Percentiles rank a stretch among this genome's conserved stretches.
Evolutionary conservation across 1,139 yeast genomes (phyloP).

Genomic region (Yamadazyma pseudoaaseri): DNA sequence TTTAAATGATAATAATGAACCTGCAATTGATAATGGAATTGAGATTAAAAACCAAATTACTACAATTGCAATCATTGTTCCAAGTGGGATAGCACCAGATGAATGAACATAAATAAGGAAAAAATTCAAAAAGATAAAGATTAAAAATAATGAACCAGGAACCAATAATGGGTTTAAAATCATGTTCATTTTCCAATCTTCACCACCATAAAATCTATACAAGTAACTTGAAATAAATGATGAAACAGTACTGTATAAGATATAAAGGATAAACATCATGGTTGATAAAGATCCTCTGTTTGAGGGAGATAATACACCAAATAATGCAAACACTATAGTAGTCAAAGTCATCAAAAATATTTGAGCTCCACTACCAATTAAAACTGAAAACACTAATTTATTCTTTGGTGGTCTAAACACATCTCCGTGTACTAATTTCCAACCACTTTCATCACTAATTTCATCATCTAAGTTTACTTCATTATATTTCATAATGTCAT

Average conservation of each 20-base stretch:
- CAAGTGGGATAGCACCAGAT: slow-evolving; percentile 94
- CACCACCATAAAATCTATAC: slow-evolving; percentile 90
- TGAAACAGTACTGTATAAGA: slow-evolving; percentile 75
- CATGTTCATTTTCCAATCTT: slow-evolving; percentile 86
- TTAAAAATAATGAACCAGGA: slow-evolving; percentile 70
- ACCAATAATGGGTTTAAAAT: slow-evolving; percentile 78
- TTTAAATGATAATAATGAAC: slow-evolving; percentile 76
- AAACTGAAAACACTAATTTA: slow-evolving; percentile 69
- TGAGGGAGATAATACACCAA: slow-evolving; percentile 90
- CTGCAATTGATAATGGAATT: slow-evolving; percentile 78
- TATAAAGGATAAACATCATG: slow-evolving; percentile 79
- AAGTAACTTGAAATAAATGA: slow-evolving; percentile 84
- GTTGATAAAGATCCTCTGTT: slow-evolving; percentile 94
- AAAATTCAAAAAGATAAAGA: slow-evolving; percentile 73
- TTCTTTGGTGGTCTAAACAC: slow-evolving; percentile 83
- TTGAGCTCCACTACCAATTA: slow-evolving; percentile 89
- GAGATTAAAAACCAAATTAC: slow-evolving; percentile 84
- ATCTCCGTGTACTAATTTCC: slow-evolving; percentile 97
- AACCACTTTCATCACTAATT: slow-evolving; percentile 90
- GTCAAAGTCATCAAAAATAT: slow-evolving; percentile 72
- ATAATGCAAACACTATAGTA: slow-evolving; percentile 77
- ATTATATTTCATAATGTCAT: slow-evolving; percentile 85
- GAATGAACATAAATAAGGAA: slow-evolving; percentile 76
- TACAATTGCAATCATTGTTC: slow-evolving; percentile 81
- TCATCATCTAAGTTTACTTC: slow-evolving; percentile 87